Conservation (phyloP, 192 early-diverging fungal genomes). For the Entomortierella parvispora region DNA sequence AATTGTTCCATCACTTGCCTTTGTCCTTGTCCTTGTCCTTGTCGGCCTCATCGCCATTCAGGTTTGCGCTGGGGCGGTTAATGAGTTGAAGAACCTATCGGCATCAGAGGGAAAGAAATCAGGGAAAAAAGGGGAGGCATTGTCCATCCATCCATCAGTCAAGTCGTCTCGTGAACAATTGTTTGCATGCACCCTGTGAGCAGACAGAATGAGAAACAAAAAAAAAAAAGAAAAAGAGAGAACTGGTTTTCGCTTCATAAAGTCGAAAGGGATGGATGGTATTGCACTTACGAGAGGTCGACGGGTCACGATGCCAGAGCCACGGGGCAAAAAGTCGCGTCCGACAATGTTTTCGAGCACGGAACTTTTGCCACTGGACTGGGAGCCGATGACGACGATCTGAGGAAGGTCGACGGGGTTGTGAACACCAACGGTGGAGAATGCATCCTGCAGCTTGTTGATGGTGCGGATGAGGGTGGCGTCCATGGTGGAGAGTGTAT, state of each 20-base stretch:
- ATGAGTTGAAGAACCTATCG: slow-evolving; percentile 95
- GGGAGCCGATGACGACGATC: slow-evolving; percentile 88
- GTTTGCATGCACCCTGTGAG: background rate
- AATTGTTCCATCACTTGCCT: slow-evolving; percentile 11
- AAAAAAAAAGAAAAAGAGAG: background rate
- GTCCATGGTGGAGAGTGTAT: slow-evolving; percentile 55
- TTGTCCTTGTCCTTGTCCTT: slow-evolving; percentile 53
- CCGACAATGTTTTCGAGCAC: slow-evolving; percentile 99
- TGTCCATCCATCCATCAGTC: slow-evolving; percentile 3
- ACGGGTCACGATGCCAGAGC: slow-evolving; percentile 97
- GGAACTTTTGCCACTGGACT: slow-evolving; percentile 94
- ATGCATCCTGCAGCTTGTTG: slow-evolving; percentile 91
- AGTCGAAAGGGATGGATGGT: background rate
- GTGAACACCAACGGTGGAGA: slow-evolving; percentile 87
- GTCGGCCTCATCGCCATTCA: slow-evolving; percentile 61
- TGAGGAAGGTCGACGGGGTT: slow-evolving; percentile 92
- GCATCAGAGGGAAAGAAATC: background rate
- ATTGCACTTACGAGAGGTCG: slow-evolving; percentile 81
- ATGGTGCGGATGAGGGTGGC: slow-evolving; percentile 66
- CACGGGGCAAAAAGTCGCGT: slow-evolving; percentile 97
- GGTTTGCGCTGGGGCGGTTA: slow-evolving; percentile 78
- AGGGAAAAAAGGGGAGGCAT: slow-evolving; percentile 5
- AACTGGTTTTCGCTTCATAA: background rate
- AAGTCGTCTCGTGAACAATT: background rate
- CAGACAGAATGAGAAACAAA: background rate